Evolutionary conservation across 2,329 filamentous ascomycete species (phyloP).

Genomic region (Exophiala sideris): DNA sequence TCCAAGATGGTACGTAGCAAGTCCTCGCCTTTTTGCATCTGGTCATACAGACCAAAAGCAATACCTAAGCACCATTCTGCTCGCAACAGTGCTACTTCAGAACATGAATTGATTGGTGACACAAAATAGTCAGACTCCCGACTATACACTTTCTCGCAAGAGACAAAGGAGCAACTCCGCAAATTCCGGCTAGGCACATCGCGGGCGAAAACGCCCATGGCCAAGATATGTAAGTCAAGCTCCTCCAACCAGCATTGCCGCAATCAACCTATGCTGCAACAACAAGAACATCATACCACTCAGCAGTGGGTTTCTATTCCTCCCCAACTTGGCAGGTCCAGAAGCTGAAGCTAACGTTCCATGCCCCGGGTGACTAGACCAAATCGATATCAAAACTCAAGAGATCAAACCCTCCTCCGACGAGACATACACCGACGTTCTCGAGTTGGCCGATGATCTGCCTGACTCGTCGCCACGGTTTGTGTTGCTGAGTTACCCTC

Average conservation of each 20-base stretch:
- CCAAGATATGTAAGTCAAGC: slow-evolving; percentile 82
- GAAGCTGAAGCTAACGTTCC: slow-evolving; percentile 1
- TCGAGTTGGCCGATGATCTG: slow-evolving; percentile 80
- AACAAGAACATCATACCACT: no score
- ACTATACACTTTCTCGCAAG: slow-evolving; percentile 86
- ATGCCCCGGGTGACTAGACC: slow-evolving; percentile 5
- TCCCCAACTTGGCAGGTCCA: background rate
- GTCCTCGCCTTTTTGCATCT: no score
- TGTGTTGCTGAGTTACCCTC: slow-evolving; percentile 82
- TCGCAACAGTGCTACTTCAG: no score
- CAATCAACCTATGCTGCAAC: background rate
- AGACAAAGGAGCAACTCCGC: slow-evolving; percentile 83
- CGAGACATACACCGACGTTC: slow-evolving; percentile 75
- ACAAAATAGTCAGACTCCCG: slow-evolving; percentile 69
- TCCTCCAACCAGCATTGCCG: background rate
- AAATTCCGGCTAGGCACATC: slow-evolving; percentile 94
- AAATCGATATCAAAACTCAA: slow-evolving; percentile 89
- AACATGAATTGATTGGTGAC: background rate
- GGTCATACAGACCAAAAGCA: no score
- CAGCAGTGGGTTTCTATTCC: background rate
- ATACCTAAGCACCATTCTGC: no score
- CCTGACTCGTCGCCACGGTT: slow-evolving; percentile 90
- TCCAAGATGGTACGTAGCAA: no score
- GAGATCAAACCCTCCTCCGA: slow-evolving; percentile 84
- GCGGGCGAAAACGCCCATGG: slow-evolving; percentile 78